Percentiles rank a stretch among this genome's conserved stretches.
These are phyloP conservation scores for Ceratobasidium sp. DNA, from an alignment of 1,284 basidiomycete genomes.

Conservation along the genomic window DNA sequence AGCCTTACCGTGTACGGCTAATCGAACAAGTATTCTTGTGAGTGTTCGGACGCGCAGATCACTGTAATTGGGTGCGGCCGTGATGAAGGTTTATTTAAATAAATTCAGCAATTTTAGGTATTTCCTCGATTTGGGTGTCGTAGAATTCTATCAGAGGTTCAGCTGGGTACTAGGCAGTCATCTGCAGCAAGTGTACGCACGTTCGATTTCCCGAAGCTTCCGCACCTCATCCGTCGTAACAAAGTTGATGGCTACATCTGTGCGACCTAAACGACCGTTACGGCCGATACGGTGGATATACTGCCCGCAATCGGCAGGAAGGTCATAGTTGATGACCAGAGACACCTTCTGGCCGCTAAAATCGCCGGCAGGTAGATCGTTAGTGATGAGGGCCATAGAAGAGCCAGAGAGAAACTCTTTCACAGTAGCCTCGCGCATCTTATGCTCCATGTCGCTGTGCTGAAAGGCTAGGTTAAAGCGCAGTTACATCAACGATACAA, in stretches of 20 bases:
- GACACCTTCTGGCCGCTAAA: slow-evolving; percentile 99
- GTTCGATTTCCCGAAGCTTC: slow-evolving; percentile 90
- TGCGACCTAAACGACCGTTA: slow-evolving; percentile 93
- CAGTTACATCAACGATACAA: neutral
- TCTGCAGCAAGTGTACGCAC: slow-evolving; percentile 51
- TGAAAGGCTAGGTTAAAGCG: slow-evolving; percentile 53
- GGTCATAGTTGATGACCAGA: slow-evolving; percentile 97
- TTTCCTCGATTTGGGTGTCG: slow-evolving; percentile 92
- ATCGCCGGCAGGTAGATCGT: slow-evolving; percentile 98
- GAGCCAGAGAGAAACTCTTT: slow-evolving; percentile 96
- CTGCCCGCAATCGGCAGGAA: slow-evolving; percentile 95
- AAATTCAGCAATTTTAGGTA: slow-evolving; percentile 91
- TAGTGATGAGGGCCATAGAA: slow-evolving; percentile 94
- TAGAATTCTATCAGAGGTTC: slow-evolving; percentile 66
- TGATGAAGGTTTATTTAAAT: slow-evolving; percentile 63
- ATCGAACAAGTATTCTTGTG: slow-evolving; percentile 38
- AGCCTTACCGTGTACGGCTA: slow-evolving; percentile 11
- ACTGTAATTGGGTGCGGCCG: slow-evolving; percentile 15
- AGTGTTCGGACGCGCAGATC: slow-evolving; percentile 10
- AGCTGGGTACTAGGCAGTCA: too few species aligned
- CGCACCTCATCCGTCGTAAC: slow-evolving; percentile 92
- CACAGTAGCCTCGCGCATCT: slow-evolving; percentile 99
- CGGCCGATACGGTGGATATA: slow-evolving; percentile 99
- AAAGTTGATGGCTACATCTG: slow-evolving; percentile 94
- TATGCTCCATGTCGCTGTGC: slow-evolving; percentile 99